These are phyloP conservation scores for Paulownia fortunei DNA, from an alignment of 257 asterid species.

Conservation along the genomic window DNA sequence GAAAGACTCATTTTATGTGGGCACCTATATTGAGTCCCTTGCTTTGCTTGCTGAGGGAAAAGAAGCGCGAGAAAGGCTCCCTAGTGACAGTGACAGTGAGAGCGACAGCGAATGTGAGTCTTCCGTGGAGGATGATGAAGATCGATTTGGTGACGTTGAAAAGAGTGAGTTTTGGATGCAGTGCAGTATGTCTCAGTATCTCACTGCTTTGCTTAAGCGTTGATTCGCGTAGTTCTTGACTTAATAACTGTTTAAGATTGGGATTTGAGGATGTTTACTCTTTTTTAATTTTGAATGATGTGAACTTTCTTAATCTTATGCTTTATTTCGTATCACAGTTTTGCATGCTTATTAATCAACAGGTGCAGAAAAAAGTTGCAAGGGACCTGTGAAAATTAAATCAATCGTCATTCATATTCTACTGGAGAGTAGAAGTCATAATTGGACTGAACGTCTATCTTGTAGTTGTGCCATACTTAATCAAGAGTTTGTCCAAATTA, in stretches of 20 bases:
- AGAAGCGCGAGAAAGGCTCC: slow-evolving; percentile 14
- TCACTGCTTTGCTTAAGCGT: slow-evolving; percentile 17
- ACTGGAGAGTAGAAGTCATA: neutral
- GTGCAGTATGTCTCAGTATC: slow-evolving; percentile 26
- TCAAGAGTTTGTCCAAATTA: too few relatives aligned
- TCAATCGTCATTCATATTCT: neutral
- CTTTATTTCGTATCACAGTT: neutral
- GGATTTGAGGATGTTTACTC: neutral
- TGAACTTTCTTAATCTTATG: neutral
- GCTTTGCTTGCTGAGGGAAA: slow-evolving; percentile 37
- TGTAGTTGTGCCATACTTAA: neutral
- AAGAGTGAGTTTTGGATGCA: slow-evolving; percentile 32
- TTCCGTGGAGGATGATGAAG: neutral
- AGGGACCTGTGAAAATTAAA: neutral
- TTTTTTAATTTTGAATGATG: neutral
- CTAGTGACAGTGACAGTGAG: slow-evolving; percentile 16
- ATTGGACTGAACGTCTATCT: neutral
- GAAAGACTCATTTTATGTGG: slow-evolving; percentile 29
- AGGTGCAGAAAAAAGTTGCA: neutral
- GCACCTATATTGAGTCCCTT: slow-evolving; percentile 32
- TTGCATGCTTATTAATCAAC: neutral
- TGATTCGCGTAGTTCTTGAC: too few relatives aligned
- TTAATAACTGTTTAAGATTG: neutral
- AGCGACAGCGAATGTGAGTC: slow-evolving; percentile 12
- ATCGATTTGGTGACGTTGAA: slow-evolving; percentile 16